A percentile compares a stretch with the other conserved stretches of the same genome.
Evolutionary conservation across 345 rosid genomes (phyloP).

Genomic region (Populus nigra): DNA sequence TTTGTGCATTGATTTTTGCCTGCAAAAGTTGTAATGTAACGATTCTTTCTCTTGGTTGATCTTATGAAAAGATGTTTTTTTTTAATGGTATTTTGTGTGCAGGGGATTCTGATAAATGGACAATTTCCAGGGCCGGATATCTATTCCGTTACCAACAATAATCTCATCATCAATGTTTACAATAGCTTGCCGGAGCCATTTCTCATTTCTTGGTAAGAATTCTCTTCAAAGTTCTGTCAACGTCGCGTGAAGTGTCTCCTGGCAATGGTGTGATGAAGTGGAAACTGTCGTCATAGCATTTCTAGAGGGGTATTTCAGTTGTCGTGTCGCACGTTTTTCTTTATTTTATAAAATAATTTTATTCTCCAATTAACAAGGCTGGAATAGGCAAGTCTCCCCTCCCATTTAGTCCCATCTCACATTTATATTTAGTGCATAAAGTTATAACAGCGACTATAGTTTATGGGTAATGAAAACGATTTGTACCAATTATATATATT

Average conservation of each 20-base stretch:
- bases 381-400: too few relatives aligned
- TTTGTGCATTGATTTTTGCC: background rate
- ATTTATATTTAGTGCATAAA: too few relatives aligned
- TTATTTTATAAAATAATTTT: too few relatives aligned
- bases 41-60: background rate
- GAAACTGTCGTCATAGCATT: background rate
- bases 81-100: background rate
- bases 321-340: too few relatives aligned
- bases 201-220: constrained; percentile 27
- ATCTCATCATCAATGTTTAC: constrained; percentile 23
- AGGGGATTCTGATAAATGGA: constrained; percentile 36
- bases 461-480: background rate
- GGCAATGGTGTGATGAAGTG: background rate
- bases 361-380: too few relatives aligned
- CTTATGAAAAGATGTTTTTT: background rate
- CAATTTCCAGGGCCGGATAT: constrained; percentile 32
- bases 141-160: constrained; percentile 23
- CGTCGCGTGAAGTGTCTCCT: too few relatives aligned
- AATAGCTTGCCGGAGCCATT: constrained; percentile 32
- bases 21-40: too few relatives aligned
- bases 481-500: too few relatives aligned
- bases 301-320: background rate
- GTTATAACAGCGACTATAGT: too few relatives aligned
- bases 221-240: background rate
- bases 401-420: too few relatives aligned